Conservation (phyloP, 306 rosid genomes). For the Urtica urens region DNA sequence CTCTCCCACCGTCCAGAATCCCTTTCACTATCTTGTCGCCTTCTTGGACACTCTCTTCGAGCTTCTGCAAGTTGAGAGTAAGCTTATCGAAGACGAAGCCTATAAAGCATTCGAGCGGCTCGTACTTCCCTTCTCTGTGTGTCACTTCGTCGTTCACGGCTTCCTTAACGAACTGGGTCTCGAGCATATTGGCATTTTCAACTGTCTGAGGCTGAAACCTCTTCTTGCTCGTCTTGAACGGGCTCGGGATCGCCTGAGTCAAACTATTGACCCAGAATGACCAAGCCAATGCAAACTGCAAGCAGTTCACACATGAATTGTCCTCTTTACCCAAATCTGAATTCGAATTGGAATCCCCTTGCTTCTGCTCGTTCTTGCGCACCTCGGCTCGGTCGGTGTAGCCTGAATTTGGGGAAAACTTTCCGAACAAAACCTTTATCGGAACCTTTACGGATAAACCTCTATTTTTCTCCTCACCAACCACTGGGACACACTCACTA, state of each 20-base stretch:
- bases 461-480: constrained; percentile 40
- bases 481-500: constrained; percentile 23
- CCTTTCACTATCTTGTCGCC: constrained; percentile 34
- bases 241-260: constrained; percentile 71
- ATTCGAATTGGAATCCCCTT: constrained; percentile 24
- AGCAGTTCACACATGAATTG: constrained; percentile 61
- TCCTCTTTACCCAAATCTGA: constrained; percentile 35
- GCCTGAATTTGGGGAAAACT: constrained; percentile 45
- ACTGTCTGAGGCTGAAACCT: constrained; percentile 46
- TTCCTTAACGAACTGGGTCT: constrained; percentile 22
- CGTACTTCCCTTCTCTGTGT: constrained; percentile 42
- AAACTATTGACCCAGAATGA: constrained; percentile 57
- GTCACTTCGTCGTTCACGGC: constrained; percentile 23
- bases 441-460: constrained; percentile 61
- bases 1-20: constrained; percentile 57
- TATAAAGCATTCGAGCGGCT: constrained; percentile 55
- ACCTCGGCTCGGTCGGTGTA: constrained; percentile 33
- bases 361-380: constrained; percentile 16
- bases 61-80: constrained; percentile 48
- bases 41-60: constrained; percentile 37
- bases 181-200: constrained; percentile 36
- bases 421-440: constrained; percentile 51
- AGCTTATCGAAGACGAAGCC: constrained; percentile 70
- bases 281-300: constrained; percentile 74
- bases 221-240: constrained; percentile 65